Conservation (phyloP, 805 yeast genomes). For the Metschnikowia proteae region DNA sequence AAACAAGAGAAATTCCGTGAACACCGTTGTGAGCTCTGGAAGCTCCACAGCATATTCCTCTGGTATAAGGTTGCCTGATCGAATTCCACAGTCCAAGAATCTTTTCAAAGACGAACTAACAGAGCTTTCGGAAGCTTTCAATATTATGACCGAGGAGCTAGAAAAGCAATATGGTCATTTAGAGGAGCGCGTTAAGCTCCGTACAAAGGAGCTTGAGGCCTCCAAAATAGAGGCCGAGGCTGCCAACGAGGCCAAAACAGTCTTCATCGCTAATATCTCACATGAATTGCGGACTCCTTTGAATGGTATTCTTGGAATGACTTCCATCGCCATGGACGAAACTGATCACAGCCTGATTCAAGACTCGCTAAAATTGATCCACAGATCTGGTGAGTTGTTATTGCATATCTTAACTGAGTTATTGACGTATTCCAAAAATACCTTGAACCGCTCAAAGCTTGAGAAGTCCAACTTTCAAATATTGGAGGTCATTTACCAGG, state of each 20-base stretch:
- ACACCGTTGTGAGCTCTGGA: conserved; percentile 26
- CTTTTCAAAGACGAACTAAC: conserved; percentile 79
- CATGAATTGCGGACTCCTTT: conserved; percentile 94
- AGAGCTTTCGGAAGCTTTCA: conserved; percentile 83
- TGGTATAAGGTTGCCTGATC: conserved; percentile 39
- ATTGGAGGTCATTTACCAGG: conserved; percentile 78
- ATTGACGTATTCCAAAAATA: conserved; percentile 88
- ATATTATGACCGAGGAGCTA: conserved; percentile 84
- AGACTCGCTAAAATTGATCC: conserved; percentile 74
- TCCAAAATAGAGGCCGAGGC: conserved; percentile 88
- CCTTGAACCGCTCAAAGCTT: conserved; percentile 73
- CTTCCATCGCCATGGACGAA: conserved; percentile 90
- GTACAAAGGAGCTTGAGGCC: conserved; percentile 85
- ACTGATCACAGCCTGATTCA: conserved; percentile 62
- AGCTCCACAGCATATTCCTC: conserved; percentile 37
- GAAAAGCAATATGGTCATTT: conserved; percentile 78
- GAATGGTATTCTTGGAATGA: conserved; percentile 95
- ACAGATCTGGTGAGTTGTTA: conserved; percentile 86
- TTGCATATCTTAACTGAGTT: conserved; percentile 87
- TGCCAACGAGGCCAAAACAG: conserved; percentile 95
- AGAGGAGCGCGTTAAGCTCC: conserved; percentile 81
- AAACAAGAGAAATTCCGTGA: conserved; percentile 22
- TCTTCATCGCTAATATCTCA: conserved; percentile 86
- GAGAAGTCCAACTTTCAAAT: conserved; percentile 81
- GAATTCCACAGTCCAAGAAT: conserved; percentile 37